These are phyloP conservation scores for Thalassiosira oceanica DNA, from an alignment of 352 stramenopile species.

Conservation along the genomic window DNA sequence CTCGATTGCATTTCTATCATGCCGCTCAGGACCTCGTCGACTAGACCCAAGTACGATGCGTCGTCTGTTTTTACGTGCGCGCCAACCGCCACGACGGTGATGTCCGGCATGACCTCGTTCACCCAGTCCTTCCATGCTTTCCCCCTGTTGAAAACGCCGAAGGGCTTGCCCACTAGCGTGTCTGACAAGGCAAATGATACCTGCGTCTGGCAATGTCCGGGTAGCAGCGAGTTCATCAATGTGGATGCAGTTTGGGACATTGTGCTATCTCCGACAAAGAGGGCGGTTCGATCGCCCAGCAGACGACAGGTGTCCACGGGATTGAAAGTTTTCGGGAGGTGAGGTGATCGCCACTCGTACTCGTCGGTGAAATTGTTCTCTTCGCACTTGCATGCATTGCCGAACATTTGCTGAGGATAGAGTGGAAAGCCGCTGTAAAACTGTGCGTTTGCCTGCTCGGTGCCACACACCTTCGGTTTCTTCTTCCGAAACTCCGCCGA, in stretches of 20 bases:
- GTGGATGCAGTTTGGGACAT: constrained; percentile 9
- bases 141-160: constrained; percentile 1
- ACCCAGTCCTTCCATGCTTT: constrained; percentile 3
- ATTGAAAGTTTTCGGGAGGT: not conserved
- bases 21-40: constrained; percentile 9
- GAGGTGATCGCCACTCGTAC: not conserved
- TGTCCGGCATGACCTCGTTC: constrained; percentile 1
- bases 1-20: not conserved
- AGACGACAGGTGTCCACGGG: not conserved
- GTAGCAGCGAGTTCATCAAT: constrained; percentile 13
- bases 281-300: constrained; percentile 4
- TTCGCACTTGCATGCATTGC: not conserved
- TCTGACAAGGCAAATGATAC: constrained; percentile 4
- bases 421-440: not conserved
- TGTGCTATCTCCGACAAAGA: constrained; percentile 21
- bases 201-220: constrained; percentile 11
- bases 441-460: no score
- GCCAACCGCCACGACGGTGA: constrained; percentile 10
- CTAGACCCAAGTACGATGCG: not conserved
- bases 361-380: not conserved
- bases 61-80: constrained; percentile 1
- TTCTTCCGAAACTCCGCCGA: no score
- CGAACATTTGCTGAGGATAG: not conserved
- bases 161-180: constrained; percentile 3
- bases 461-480: no score